Evolutionary conservation across 768 basidiomycete species (phyloP), one percentile per base, ranked within the genome.

Genomic region (Lactifluus rugatus): DNA sequence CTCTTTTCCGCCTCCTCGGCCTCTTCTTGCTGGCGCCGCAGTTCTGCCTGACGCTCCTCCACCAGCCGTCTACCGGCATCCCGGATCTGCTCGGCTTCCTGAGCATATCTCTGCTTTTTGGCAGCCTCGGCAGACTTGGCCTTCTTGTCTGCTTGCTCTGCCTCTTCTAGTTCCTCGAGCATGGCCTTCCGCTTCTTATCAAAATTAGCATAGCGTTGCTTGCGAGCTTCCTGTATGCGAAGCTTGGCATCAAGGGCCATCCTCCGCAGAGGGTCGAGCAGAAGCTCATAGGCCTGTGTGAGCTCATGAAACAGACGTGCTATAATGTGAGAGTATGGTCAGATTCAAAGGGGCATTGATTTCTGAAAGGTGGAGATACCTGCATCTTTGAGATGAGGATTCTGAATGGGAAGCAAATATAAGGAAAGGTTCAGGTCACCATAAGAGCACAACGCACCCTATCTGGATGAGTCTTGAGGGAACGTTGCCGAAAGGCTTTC

Each of bases 381-480:
- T 70, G 89, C 89, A 72, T 89, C 79, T 39, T 87, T 85, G 66
- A 89, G 87, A 59, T 88, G 81, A 32, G 82, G 82, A 62, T 90
- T 89, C 87, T 90, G 69, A 5, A 64, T 61, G 42, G 25, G 21
- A 13, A 3, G 5, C 13, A 44, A 47, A 61, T 36, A 52, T 61
- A 64, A 31, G 46, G 13, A 52, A 42, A 41, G 37, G 17, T 13
- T 10, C 11, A 7, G 16, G 31, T 37, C 2, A 44, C 13, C 10
- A 25, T 13, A 58, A 31, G 17, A 52, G 19, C 25, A 54, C n/a
- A 25, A 49, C 81, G 61, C 63, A 89, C 89, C 67, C 88, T 81
- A 67, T 92, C 90, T 28, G 90, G 90, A 71, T 93, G 90, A 36
- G 91, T 87, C 73, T 89, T 91, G 65, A 89, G 76, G 1, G 90